Base-by-base conservation (phyloP, 306 rosid genomes). In the Styphnolobium japonicum region DNA sequence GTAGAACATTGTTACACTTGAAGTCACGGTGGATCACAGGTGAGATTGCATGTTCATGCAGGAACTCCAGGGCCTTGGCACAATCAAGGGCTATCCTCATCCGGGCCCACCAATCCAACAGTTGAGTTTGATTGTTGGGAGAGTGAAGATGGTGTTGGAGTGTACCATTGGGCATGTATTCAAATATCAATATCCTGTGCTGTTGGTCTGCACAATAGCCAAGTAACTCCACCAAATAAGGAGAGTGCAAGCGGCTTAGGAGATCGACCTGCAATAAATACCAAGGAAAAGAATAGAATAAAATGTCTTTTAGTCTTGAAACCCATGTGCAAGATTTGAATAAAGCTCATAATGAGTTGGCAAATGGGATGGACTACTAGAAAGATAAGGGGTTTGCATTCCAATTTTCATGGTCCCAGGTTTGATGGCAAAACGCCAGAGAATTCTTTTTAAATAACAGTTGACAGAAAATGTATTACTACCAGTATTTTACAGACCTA, bases 191-290 rank as follows among this genome's bases (percentile, higher is more conserved):
- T 27, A 96, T 89, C 88, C 98, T 87, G 63, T 96, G 97, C 78
- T 89, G 86, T 76, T 93, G 97, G 84, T 96, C 99, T 40, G 98
- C 99, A 72, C 98, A 96, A 71, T 96, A 93, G 86, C 99, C 99
- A 37, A 96, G 90, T 57, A 96, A 75, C 82, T 88, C 93, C 87
- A 96, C 97, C 84, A 91, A 83, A 79, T 85, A 88, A 8, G 96
- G 96, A 61, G 93, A 86, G 22, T 85, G 89, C 76, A 91, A 78
- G 29, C 93, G 89, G 82, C 99, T 96, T 25, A 93, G 87, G 7
- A 96, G 87, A 86, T 96, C 99, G 72, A 96, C 99, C 99, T 96
- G 85, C 83, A 69, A 46, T 77, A 56, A 68, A 61, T 1, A 57
- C 55, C 6, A 10, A 60, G 27, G 14, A 22, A 19, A 36, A 63